These are phyloP conservation scores for Pistacia atlantica DNA, from an alignment of 345 rosid genomes.

Conservation along the genomic window DNA sequence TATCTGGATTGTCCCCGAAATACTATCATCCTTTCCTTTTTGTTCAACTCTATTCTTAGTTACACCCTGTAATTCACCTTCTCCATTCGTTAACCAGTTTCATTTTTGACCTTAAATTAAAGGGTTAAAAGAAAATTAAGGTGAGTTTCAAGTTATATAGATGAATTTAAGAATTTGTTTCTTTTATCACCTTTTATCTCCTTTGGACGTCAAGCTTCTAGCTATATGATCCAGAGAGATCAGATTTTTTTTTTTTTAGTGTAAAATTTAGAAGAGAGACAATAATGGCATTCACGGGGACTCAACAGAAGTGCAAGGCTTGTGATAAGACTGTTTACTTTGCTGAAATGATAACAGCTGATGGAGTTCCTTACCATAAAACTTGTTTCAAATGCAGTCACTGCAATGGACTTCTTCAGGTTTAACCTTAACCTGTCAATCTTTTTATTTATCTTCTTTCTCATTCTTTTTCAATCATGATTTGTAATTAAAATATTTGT, in stretches of 20 bases:
- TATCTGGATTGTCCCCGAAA: neutral
- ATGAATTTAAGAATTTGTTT: too few relatives aligned
- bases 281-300: constrained; percentile 59
- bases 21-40: neutral
- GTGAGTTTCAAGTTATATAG: too few relatives aligned
- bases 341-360: constrained; percentile 69
- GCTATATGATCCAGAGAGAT: neutral
- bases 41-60: constrained; percentile 11
- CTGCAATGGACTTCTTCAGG: constrained; percentile 82
- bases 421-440: too few relatives aligned
- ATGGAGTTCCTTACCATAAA: constrained; percentile 80
- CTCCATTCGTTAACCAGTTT: neutral
- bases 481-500: neutral
- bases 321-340: constrained; percentile 79
- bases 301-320: constrained; percentile 76
- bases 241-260: too few relatives aligned
- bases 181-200: too few relatives aligned
- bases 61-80: constrained; percentile 9
- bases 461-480: too few relatives aligned
- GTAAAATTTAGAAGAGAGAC: neutral
- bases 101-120: too few relatives aligned
- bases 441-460: too few relatives aligned
- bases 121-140: too few relatives aligned
- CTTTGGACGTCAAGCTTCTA: neutral
- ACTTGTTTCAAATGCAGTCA: constrained; percentile 90